phyloP scores from a whole-genome alignment of 169 alveolate species.

The Plasmodium falciparum region DNA sequence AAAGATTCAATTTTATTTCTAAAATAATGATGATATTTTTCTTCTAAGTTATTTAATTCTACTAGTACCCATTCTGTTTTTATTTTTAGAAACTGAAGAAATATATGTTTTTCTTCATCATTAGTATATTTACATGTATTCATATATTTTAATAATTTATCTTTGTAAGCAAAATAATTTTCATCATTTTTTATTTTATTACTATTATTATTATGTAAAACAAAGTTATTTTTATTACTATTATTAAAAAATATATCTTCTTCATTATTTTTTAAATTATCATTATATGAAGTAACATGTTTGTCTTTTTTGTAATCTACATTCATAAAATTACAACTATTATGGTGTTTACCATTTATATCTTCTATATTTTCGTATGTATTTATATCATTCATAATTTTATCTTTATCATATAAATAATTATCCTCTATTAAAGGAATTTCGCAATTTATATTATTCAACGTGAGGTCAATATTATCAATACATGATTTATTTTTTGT shows the following conservation, averaged over 20 bases:
- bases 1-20: constrained; percentile 54
- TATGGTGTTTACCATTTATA: too few species aligned
- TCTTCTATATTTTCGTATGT: neutral
- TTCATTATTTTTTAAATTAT: neutral
- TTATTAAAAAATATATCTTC: too few species aligned
- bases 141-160: constrained; percentile 49
- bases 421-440: too few species aligned
- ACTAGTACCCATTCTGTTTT: constrained; percentile 68
- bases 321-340: neutral
- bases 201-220: neutral
- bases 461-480: too few species aligned
- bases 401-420: too few species aligned
- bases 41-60: constrained; percentile 32
- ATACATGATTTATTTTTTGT: neutral
- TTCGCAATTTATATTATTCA: too few species aligned
- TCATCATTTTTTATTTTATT: constrained; percentile 14
- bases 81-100: constrained; percentile 21
- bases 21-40: constrained; percentile 43
- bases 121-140: constrained; percentile 33
- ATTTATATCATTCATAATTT: too few species aligned
- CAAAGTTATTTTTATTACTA: too few species aligned
- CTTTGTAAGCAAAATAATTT: constrained; percentile 27
- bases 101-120: constrained; percentile 49
- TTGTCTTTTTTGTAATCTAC: neutral
- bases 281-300: neutral